These are phyloP conservation scores for Dovyalis caffra DNA, from an alignment of 345 rosid species.

Conservation along the genomic window DNA sequence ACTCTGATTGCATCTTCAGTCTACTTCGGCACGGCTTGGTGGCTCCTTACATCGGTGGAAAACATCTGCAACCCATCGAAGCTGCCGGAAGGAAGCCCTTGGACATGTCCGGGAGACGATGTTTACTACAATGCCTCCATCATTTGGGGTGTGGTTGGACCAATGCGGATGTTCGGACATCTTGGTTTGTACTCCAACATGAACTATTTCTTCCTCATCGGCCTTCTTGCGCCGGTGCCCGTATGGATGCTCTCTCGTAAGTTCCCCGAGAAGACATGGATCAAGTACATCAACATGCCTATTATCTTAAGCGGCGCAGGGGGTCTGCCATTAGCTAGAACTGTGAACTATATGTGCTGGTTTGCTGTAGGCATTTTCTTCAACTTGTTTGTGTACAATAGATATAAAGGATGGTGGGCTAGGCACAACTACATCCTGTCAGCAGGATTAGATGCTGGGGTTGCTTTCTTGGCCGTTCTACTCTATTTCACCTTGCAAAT, in stretches of 20 bases:
- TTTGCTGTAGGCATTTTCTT: conserved; percentile 14
- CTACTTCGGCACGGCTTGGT: conserved; percentile 52
- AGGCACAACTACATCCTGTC: conserved; percentile 46
- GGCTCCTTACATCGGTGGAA: conserved; percentile 45
- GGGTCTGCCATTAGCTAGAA: conserved; percentile 11
- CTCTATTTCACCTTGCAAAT: conserved; percentile 37
- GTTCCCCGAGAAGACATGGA: conserved; percentile 46
- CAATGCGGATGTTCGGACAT: conserved; percentile 44
- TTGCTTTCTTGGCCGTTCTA: conserved; percentile 48
- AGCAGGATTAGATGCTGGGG: conserved; percentile 56
- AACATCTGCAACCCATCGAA: conserved; percentile 35
- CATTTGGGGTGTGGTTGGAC: conserved; percentile 63
- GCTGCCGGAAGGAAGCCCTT: conserved; percentile 45
- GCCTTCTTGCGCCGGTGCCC: conserved; percentile 42
- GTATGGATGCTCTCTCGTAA: conserved; percentile 40
- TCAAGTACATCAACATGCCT: conserved; percentile 38
- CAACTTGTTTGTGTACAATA: conserved; percentile 22
- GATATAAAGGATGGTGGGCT: conserved; percentile 53
- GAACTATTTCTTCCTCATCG: conserved; percentile 59
- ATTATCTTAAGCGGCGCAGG: conserved; percentile 34
- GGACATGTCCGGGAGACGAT: conserved; percentile 53
- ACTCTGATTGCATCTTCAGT: conserved; percentile 41
- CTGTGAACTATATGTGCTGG: conserved; percentile 22
- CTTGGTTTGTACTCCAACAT: conserved; percentile 40
- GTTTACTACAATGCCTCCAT: conserved; percentile 54